Base-by-base conservation (phyloP, 1,284 basidiomycete species). In the Xerocomus cyaneibrunnescens region DNA sequence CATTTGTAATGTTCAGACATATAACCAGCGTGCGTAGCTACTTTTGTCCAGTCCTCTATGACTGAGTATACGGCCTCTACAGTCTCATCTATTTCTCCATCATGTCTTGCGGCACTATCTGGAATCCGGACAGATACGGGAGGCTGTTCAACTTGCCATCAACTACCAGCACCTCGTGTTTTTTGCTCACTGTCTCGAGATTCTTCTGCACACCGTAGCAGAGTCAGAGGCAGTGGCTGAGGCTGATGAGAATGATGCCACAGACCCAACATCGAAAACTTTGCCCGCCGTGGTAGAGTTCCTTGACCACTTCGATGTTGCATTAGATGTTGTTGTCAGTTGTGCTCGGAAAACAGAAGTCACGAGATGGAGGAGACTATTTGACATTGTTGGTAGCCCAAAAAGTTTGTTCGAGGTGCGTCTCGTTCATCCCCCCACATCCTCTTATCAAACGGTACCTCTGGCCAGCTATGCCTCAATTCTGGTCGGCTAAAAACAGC, bases 271-370 rank as follows among this genome's bases (percentile, higher is more conserved):
- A 48, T 57, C 59, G 31, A 60, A 64, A 39, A 71, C 76, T 17
- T 72, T 98, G 10, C 78, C 87, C 0, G 75, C 78, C 1, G 87
- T 92, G 2, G 79, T 98, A 48, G 89, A 92, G 56, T 99, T 99
- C 65, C 73, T 99, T 58, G 96, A 99, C 66, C 85, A 98, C 68
- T 99, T 98, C 66, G 88, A 93, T 52, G 87, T 84, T 47, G 83
- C 89, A 5, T 74, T 98, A 48, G 92, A 97, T 55, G 94, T 99
- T 5, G 92, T 99, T 2, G 96, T 98, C 8, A 87, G 91, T 7
- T 98, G 96, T 65, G 97, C 97, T 8, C 79, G 97, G 43, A 99
- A 99, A 75, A 99, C 94, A 4, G 97, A 99, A 71, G 84, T 96
- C 62, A 87, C 91, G 7, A 76, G 91, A 41, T 99, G 97, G 97